A percentile compares a stretch with the other conserved stretches of the same genome.
Evolutionary conservation across 169 alveolate genomes (phyloP).

Genomic region (Theileria orientalis): DNA sequence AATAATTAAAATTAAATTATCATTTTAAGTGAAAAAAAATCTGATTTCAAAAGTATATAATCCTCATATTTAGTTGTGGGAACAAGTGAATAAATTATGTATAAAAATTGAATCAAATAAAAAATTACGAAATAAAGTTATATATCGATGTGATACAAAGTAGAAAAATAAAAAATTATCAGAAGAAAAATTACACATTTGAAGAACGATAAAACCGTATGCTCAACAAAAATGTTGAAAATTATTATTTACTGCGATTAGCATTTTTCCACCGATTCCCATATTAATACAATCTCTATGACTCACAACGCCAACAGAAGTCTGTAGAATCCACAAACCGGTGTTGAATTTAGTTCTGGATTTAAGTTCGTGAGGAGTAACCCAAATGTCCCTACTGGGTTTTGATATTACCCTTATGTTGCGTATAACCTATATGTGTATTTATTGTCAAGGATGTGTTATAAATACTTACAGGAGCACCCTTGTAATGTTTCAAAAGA

Average conservation of each 20-base stretch:
- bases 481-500: conserved; percentile 84
- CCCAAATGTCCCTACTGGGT: conserved; percentile 89
- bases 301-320: conserved; percentile 80
- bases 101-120: too few relatives aligned
- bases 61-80: background rate
- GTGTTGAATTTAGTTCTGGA: conserved; percentile 85
- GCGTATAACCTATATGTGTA: conserved; percentile 71
- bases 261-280: conserved; percentile 89
- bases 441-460: background rate
- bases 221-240: conserved; percentile 82
- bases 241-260: conserved; percentile 85
- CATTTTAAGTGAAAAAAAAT: background rate
- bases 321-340: conserved; percentile 86
- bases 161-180: too few relatives aligned
- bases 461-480: conserved; percentile 66
- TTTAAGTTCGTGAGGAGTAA: conserved; percentile 86
- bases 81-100: too few relatives aligned
- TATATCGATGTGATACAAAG: background rate
- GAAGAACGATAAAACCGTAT: background rate
- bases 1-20: background rate
- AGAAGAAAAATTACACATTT: background rate
- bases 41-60: too few relatives aligned
- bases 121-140: too few relatives aligned
- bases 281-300: conserved; percentile 85
- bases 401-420: conserved; percentile 86